Percentiles rank a stretch among this genome's conserved stretches.
phyloP scores from a whole-genome alignment of 164 flowering plant species.

The Taxillus chinensis region DNA sequence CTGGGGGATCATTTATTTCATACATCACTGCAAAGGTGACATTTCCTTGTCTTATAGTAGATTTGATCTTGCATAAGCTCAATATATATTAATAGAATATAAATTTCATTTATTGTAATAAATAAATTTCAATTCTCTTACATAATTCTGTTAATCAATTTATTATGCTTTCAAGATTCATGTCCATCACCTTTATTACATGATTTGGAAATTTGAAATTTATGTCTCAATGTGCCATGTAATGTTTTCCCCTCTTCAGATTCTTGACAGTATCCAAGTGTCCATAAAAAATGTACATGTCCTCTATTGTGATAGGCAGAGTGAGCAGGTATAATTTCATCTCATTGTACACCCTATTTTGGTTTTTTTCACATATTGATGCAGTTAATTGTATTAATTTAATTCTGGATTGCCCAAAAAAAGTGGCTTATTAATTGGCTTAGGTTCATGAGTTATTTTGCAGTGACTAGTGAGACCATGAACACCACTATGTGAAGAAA shows the following conservation, averaged over 20 bases:
- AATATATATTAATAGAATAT: too few relatives aligned
- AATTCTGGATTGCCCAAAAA: neutral
- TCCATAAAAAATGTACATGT: slow-evolving; percentile 66
- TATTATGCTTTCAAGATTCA: neutral
- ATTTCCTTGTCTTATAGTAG: neutral
- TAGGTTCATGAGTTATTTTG: too few relatives aligned
- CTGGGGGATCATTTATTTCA: slow-evolving; percentile 72
- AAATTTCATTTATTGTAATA: too few relatives aligned
- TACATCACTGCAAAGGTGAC: slow-evolving; percentile 76
- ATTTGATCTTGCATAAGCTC: neutral
- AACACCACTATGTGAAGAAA: too few relatives aligned
- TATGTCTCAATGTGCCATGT: too few relatives aligned
- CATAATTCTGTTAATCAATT: neutral
- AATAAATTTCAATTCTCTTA: too few relatives aligned
- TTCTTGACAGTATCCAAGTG: slow-evolving; percentile 85
- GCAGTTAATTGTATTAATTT: neutral
- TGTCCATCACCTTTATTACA: neutral
- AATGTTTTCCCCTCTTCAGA: slow-evolving; percentile 22
- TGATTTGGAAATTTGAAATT: too few relatives aligned
- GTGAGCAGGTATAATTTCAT: slow-evolving; percentile 25
- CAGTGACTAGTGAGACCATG: too few relatives aligned
- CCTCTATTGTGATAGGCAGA: slow-evolving; percentile 29
- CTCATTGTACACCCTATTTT: slow-evolving; percentile 1
- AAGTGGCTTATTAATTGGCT: too few relatives aligned
- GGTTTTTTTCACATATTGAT: neutral